Evolutionary conservation across 169 alveolate genomes (phyloP), one percentile per base, ranked within the genome.

Genomic region (Miamiensis avidus): DNA sequence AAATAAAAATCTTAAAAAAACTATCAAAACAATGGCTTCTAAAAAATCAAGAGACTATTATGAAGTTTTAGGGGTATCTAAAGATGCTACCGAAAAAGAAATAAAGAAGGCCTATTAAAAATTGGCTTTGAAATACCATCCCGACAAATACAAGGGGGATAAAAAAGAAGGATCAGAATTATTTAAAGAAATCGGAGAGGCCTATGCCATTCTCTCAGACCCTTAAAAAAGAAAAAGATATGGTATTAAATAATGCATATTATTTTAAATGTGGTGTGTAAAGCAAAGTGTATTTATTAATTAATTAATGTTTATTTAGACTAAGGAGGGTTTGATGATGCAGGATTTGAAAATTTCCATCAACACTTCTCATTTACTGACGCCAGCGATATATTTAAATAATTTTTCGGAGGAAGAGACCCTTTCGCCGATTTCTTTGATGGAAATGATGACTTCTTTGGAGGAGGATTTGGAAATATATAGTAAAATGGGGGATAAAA

Each of bases 71-170:
- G 96, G 93, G n/a, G 93, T 96, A 0, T 87, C 49, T 15, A 84
- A 88, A 78, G 78, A 89, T 73, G 94, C 96, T 25, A 49, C 94
- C 31, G 95, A 89, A 0, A 89, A 88, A n/a, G 98, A 97, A 69
- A 97, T 98, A 49, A 98, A 97, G 84, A 97, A 97, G 86, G 98
- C 99, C 49, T 98, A 96, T 85, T 89, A 94, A 81, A 94, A 92
- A 86, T 79, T 89, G 26, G 98, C 97, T 6, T 87, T 94, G 25
- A 91, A 83, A 83, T 93, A 94, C 92, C 99, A 97, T 91, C 98
- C 99, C 25, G 99, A 95, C 82, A 97, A 97, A 87, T 89, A 93
- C 49, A 78, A 83, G 6, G 91, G 86, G 31, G 84, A 86, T 65
- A 86, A 86, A 33, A 72, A 90, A 49, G 92, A 88, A 29, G 83